Evolutionary conservation across 208 protist genomes (phyloP), one percentile per base, ranked within the genome.

Genomic region (Novymonas esmeraldas): DNA sequence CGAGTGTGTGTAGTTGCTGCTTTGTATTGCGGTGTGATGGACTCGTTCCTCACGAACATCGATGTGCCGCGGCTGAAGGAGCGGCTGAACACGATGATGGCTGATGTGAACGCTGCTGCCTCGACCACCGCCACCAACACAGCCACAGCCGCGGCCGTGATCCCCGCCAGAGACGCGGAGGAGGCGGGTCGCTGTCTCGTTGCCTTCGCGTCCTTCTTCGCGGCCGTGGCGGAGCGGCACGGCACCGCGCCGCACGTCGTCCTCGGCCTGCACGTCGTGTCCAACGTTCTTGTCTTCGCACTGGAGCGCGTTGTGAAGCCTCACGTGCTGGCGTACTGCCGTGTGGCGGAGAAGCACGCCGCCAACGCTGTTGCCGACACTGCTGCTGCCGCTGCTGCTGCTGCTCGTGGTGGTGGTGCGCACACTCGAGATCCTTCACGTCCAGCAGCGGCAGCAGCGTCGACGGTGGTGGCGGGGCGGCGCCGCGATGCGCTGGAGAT

Each of bases 261-360:
- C 11, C 76, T 93, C 24, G 87, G 87, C 20, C 84, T 87, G 56
- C 81, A 93, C 59, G 86, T 96, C 7, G 73, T 78, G 48, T 78
- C 78, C 26, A 96, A 96, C 45, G 63, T 90, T n/a, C 22, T 96
- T 18, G 39, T 87, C 45, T 63, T 91, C 33, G 74, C 85, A 11
- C 64, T 96, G 39, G 78, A 93, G 16, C 64, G 73, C 26, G 70
- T 91, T 24, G 82, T 96, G 50, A 82, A 81, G 45, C 87, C 87
- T 20, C 63, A 75, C 3, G 59, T 96, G 14, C 41, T 45, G 10
- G 48, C 80, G 6, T 93, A 84, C 73, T 73, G 69, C 45, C 60
- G 57, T 1, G 41, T 71, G 0, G 71, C 59, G 18, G 71, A 77
- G 50, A 65, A 56, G 33, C 50, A 61, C 28, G 63, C 57, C 16